A percentile compares a stretch with the other conserved stretches of the same genome.
These are phyloP conservation scores for Mucor velutinosus DNA, from an alignment of 371 early-diverging fungal genomes.

Conservation along the genomic window DNA sequence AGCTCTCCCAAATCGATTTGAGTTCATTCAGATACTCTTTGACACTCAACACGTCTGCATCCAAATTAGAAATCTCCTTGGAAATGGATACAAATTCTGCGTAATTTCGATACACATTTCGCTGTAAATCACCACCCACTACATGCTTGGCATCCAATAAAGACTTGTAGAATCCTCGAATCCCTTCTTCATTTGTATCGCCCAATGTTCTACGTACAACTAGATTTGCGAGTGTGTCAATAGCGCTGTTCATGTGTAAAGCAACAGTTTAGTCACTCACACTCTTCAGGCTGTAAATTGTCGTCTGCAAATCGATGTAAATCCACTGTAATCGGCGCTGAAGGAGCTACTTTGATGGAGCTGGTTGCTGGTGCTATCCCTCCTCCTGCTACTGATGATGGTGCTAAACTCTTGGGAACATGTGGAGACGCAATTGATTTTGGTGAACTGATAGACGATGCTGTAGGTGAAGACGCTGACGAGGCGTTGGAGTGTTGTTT, in stretches of 20 bases:
- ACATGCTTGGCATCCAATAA: slow-evolving; percentile 75
- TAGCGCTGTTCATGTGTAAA: neutral
- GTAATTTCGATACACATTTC: slow-evolving; percentile 93
- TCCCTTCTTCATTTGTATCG: slow-evolving; percentile 64
- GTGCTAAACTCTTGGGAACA: neutral
- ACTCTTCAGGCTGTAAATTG: slow-evolving; percentile 47
- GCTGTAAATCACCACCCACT: slow-evolving; percentile 82
- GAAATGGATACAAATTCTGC: slow-evolving; percentile 93
- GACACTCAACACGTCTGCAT: slow-evolving; percentile 73
- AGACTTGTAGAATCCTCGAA: slow-evolving; percentile 60
- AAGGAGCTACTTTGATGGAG: neutral
- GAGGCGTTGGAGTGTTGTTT: neutral
- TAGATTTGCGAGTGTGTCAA: slow-evolving; percentile 11
- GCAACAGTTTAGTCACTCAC: slow-evolving; percentile 20
- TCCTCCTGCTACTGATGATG: neutral
- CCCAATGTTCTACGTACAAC: slow-evolving; percentile 58
- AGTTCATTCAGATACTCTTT: slow-evolving; percentile 73
- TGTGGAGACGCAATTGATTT: neutral
- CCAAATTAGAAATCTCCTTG: slow-evolving; percentile 87
- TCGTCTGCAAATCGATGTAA: slow-evolving; percentile 53
- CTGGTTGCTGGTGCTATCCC: neutral
- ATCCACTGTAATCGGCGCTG: slow-evolving; percentile 40
- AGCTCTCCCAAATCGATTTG: slow-evolving; percentile 62
- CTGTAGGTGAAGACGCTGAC: neutral
- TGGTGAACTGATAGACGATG: slow-evolving; percentile 2